Base-by-base conservation (phyloP, 768 basidiomycete genomes). In the Boletus rex-veris region DNA sequence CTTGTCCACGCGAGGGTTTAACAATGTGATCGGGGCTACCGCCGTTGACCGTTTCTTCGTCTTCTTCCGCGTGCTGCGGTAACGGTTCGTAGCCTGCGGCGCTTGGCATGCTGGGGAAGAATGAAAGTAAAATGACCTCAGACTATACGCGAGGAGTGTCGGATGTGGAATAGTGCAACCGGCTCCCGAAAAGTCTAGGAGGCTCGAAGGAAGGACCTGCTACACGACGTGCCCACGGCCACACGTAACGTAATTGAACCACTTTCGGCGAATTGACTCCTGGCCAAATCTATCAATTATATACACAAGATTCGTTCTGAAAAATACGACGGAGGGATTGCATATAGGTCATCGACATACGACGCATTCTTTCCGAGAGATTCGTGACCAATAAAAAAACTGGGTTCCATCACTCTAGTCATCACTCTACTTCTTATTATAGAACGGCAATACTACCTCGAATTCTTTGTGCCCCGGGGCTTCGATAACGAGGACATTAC, bases 31-130 rank as follows among this genome's bases (percentile, higher is more conserved):
- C 62, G 56, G 55, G 52, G 15, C 71, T 64, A 19, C 64, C 71
- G 19, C 72, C 71, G 30, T 78, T 71, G 31, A 69, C 58, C 6
- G 61, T 70, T 37, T 73, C 69, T 26, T 71, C 72, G 51, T 77
- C 75, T 41, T 74, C 72, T 45, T 77, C 74, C 8, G 55, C 60
- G 21, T 60, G 67, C 62, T 80, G 79, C 7, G 78, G 69, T 39
- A 80, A 60, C 8, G 71, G 76, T 54, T 80, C 75, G 57, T 80
- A 80, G 45, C 77, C 77, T 33, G 78, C 63, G 48, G 74, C 65
- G 55, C 67, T 73, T 16, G 75, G 73, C 79, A 80, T 80, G 11
- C 33, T 50, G 59, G 51, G 46, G 49, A 42, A 40, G 38, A 16
- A 52, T 36, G 35, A 41, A 40, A 15, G 44, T 18, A n/a, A 26